These are phyloP conservation scores for Emmonsia crescens DNA, from an alignment of 2,329 filamentous ascomycete species.

Conservation along the genomic window DNA sequence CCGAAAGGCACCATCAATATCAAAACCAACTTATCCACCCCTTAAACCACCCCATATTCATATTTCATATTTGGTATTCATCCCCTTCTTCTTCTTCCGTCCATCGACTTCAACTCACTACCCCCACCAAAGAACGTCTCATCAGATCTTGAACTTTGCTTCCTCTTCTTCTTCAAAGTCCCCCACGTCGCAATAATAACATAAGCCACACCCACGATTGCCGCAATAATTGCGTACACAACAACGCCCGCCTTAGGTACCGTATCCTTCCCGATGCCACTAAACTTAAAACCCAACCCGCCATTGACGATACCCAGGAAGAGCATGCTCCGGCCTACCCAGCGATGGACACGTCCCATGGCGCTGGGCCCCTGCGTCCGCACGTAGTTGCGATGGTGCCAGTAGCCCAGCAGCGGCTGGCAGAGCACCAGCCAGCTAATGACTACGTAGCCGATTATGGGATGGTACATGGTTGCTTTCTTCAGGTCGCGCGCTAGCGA, in stretches of 20 bases:
- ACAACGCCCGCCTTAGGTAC: constrained; percentile 23
- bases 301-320: constrained; percentile 46
- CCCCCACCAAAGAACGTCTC: not conserved
- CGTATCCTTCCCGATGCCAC: constrained; percentile 29
- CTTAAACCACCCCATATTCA: not conserved
- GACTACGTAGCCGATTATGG: constrained; percentile 45
- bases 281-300: constrained; percentile 43
- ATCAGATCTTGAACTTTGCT: not conserved
- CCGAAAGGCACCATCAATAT: not conserved
- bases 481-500: constrained; percentile 34
- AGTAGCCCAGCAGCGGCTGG: constrained; percentile 41
- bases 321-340: constrained; percentile 43
- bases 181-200: constrained; percentile 15
- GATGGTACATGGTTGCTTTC: constrained; percentile 35
- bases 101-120: not conserved
- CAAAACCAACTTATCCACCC: not conserved
- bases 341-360: constrained; percentile 40
- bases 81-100: not conserved
- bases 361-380: constrained; percentile 35
- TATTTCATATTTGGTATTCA: not conserved
- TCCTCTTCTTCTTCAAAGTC: not conserved
- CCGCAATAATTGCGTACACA: constrained; percentile 42
- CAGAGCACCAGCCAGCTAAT: constrained; percentile 45
- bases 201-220: constrained; percentile 37
- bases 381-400: constrained; percentile 44